Conservation (phyloP, 768 basidiomycete species). For the Russula griseocarnosa region DNA sequence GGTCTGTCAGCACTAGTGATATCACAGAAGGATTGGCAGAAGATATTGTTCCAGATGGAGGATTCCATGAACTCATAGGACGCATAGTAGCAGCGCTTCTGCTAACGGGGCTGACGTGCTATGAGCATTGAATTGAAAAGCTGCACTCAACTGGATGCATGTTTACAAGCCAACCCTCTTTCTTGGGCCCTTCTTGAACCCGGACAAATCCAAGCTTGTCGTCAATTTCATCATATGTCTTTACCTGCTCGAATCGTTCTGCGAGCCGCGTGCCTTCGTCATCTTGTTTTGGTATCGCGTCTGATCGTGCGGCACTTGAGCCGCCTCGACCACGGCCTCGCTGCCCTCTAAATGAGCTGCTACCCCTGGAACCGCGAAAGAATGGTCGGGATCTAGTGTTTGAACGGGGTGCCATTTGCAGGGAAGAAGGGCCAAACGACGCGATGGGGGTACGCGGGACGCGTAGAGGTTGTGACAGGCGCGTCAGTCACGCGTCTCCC, state of each 20-base stretch:
- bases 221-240: constrained; percentile 80
- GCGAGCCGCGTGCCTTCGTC: constrained; percentile 87
- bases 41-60: neutral
- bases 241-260: constrained; percentile 80
- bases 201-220: constrained; percentile 86
- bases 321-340: constrained; percentile 47
- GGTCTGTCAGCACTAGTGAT: neutral
- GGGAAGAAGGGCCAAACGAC: neutral
- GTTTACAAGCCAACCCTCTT: constrained; percentile 94
- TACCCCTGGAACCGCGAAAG: constrained; percentile 43
- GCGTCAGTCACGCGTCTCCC: constrained; percentile 20
- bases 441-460: neutral
- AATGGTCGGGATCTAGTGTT: constrained; percentile 33
- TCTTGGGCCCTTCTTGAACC: constrained; percentile 70
- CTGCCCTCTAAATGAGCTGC: constrained; percentile 40
- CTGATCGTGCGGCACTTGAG: constrained; percentile 39
- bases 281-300: constrained; percentile 60
- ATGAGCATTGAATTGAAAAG: neutral
- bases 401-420: constrained; percentile 21
- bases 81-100: too few species aligned
- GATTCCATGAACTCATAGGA: neutral
- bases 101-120: neutral
- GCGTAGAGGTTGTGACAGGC: constrained; percentile 8
- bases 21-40: neutral
- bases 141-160: constrained; percentile 84